Percentiles rank a stretch among this genome's conserved stretches.
phyloP scores from a whole-genome alignment of 2,329 filamentous ascomycete genomes.

The Coniochaeta sp. region DNA sequence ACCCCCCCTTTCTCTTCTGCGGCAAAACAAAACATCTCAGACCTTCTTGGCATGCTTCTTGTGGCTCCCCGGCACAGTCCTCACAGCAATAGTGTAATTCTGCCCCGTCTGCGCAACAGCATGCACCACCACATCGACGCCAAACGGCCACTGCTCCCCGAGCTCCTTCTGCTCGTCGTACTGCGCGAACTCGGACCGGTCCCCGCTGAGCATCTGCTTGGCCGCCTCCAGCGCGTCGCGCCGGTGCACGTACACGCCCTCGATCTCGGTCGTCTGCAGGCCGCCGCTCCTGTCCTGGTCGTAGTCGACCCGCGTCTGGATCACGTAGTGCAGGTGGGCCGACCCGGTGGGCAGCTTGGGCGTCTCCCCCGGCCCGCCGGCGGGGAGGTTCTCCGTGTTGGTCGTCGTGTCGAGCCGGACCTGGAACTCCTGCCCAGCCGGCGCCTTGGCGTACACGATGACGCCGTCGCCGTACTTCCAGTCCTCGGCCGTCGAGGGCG shows the following conservation, averaged over 20 bases:
- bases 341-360: slow-evolving; percentile 15
- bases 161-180: slow-evolving; percentile 15
- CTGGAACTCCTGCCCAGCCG: slow-evolving; percentile 27
- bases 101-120: slow-evolving; percentile 32
- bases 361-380: slow-evolving; percentile 10
- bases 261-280: slow-evolving; percentile 23
- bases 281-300: slow-evolving; percentile 23
- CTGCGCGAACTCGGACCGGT: slow-evolving; percentile 19
- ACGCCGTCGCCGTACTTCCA: slow-evolving; percentile 31
- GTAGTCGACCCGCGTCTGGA: slow-evolving; percentile 34
- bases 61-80: slow-evolving; percentile 19
- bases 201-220: slow-evolving; percentile 19
- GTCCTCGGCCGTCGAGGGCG: slow-evolving; percentile 9
- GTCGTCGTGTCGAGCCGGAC: slow-evolving; percentile 27
- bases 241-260: slow-evolving; percentile 26
- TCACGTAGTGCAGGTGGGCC: slow-evolving; percentile 28
- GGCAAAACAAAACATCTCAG: too few relatives aligned
- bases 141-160: slow-evolving; percentile 31
- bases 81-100: slow-evolving; percentile 29
- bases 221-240: slow-evolving; percentile 26
- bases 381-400: slow-evolving; percentile 23
- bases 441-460: slow-evolving; percentile 26
- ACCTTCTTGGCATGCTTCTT: slow-evolving; percentile 12
- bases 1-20: background rate
- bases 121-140: slow-evolving; percentile 33